A percentile compares a stretch with the other conserved stretches of the same genome.
Conservation (phyloP, 345 rosid genomes). For the Anacardium occidentale region DNA sequence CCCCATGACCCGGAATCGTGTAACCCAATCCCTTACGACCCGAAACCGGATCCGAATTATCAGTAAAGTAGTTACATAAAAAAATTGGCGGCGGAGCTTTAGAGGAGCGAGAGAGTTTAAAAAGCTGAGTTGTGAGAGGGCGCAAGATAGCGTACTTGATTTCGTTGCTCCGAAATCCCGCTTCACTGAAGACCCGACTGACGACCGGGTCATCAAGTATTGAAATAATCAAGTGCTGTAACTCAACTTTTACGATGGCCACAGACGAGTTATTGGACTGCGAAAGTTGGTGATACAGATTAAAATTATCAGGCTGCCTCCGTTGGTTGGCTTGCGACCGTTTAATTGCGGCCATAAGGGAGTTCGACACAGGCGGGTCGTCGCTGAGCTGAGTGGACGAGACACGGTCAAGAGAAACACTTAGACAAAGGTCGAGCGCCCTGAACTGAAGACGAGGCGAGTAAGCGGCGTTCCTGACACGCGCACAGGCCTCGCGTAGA, state of each 20-base stretch:
- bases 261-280: conserved; percentile 43
- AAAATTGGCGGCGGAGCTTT: conserved; percentile 55
- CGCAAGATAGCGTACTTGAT: conserved; percentile 79
- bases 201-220: conserved; percentile 92
- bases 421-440: conserved; percentile 80
- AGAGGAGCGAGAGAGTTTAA: conserved; percentile 45
- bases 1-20: conserved; percentile 38
- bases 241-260: conserved; percentile 61
- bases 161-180: conserved; percentile 86
- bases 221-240: conserved; percentile 67
- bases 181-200: conserved; percentile 84
- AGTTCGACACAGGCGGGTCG: conserved; percentile 80
- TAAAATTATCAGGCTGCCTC: conserved; percentile 76
- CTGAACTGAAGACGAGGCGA: conserved; percentile 74
- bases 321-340: conserved; percentile 93
- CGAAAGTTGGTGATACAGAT: conserved; percentile 65
- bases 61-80: conserved; percentile 45
- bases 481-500: conserved; percentile 78
- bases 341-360: conserved; percentile 96
- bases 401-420: conserved; percentile 80
- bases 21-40: conserved; percentile 43
- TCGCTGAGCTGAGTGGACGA: conserved; percentile 56
- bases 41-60: conserved; percentile 33
- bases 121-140: conserved; percentile 66
- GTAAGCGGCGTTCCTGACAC: conserved; percentile 66